Conservation (phyloP, 2,329 filamentous ascomycete genomes). For the Tolypocladium paradoxum region DNA sequence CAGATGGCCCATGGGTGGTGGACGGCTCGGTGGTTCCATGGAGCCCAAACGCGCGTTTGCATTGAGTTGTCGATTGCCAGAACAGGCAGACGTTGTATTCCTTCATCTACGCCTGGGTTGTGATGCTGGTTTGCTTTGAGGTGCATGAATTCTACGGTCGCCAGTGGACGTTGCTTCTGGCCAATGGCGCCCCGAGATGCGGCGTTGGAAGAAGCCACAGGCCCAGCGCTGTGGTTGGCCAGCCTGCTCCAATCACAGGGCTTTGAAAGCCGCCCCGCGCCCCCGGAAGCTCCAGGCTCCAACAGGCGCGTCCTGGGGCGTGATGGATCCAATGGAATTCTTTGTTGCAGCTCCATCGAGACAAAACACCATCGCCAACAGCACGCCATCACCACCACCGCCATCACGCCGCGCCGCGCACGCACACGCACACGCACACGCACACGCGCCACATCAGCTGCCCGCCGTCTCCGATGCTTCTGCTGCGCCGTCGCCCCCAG, state of each 20-base stretch:
- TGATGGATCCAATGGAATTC: neutral
- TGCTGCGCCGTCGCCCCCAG: conserved; percentile 1
- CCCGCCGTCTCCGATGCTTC: conserved; percentile 4
- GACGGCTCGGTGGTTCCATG: neutral
- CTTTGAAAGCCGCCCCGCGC: no score
- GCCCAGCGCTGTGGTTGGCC: neutral
- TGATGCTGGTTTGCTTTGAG: no score
- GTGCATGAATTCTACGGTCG: no score
- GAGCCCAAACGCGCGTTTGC: neutral
- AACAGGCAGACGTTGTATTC: neutral
- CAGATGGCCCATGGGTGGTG: neutral
- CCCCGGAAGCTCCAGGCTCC: neutral
- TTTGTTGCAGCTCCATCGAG: neutral
- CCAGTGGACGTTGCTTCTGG: no score
- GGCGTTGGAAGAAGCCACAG: no score
- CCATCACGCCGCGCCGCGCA: neutral
- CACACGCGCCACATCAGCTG: neutral
- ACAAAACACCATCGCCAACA: neutral
- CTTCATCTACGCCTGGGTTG: no score
- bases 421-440: neutral
- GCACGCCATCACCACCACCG: neutral
- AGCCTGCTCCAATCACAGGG: neutral
- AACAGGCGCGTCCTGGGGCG: neutral
- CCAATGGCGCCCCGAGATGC: no score
- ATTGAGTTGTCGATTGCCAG: neutral